Evolutionary conservation across 2,329 filamentous ascomycete species (phyloP), one percentile per base, ranked within the genome.

Genomic region (Aspergillus phoenicis): DNA sequence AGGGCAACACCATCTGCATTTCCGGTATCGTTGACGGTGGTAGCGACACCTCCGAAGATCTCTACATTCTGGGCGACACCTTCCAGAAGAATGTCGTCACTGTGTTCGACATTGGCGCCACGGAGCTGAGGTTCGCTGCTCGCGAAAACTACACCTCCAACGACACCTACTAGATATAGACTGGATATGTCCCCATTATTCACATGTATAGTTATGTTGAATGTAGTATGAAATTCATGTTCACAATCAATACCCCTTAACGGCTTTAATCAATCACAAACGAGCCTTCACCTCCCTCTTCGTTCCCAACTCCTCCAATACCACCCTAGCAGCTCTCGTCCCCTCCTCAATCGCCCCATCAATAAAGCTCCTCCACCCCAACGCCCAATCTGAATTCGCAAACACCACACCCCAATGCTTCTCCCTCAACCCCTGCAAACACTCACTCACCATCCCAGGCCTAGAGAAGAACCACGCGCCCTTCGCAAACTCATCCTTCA

Each of bases 61-160:
- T 59, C 38, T 68, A 63, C 53, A 69, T 72, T 13, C 62, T 66
- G 1, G 81, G 81, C 0, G 79, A 79, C 61, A 73, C 74, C 7
- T 83, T 81, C 67, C 71, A 82, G 71, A 81, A 80, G 69, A 81
- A 80, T 59, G 81, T 83, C 0, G 70, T 83, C 8, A 71, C 78
- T 4, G 80, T 83, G 1, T 83, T 82, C 66, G 82, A 84, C 70
- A 73, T 83, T 57, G 80, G 79, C 7, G 77, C 75, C 28, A 73
- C 68, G n/a, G 69, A 78, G 71, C 75, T 83, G 77, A 61, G 57
- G 10, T 69, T 69, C 52, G 63, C 65, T 7, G 39, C 53, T 13
- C 26, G 53, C 6, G 53, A 56, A 17, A 30, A 45, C 17, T 56
- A 56, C 53, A 45, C 41, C 53, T 56, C 53, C n/a, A 56, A 56